phyloP scores from a whole-genome alignment of 2,329 filamentous ascomycete genomes.

The Diaporthe vaccinii region DNA sequence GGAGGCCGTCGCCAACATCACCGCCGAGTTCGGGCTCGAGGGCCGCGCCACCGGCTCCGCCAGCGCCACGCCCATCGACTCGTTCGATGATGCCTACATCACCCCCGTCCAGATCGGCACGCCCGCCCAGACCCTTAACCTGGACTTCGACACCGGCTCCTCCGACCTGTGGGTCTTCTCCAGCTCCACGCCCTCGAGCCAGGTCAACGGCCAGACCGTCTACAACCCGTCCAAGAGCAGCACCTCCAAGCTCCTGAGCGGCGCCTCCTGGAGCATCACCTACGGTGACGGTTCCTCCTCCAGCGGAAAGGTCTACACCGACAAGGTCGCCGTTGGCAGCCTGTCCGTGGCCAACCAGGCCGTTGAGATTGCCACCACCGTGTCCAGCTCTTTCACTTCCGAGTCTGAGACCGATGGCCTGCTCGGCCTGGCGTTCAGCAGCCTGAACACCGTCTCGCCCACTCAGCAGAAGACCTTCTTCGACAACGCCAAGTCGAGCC shows the following conservation, averaged over 20 bases:
- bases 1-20: conserved; percentile 36
- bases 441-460: conserved; percentile 59
- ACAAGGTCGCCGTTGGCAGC: conserved; percentile 50
- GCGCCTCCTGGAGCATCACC: conserved; percentile 49
- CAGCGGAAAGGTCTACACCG: conserved; percentile 50
- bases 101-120: conserved; percentile 53
- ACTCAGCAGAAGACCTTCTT: conserved; percentile 58
- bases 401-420: conserved; percentile 57
- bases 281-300: conserved; percentile 52
- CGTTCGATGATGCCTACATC: conserved; percentile 51
- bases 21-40: conserved; percentile 7
- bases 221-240: conserved; percentile 49
- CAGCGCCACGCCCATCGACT: conserved; percentile 38
- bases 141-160: conserved; percentile 62
- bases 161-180: conserved; percentile 57
- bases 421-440: conserved; percentile 59
- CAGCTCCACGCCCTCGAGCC: conserved; percentile 45
- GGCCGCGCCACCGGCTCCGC: conserved; percentile 41
- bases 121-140: conserved; percentile 57
- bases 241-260: conserved; percentile 47
- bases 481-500: conserved; percentile 48
- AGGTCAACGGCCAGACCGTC: conserved; percentile 46
- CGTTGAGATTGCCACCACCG: conserved; percentile 57
- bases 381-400: conserved; percentile 56
- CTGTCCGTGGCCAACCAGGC: conserved; percentile 57